Evolutionary conservation across 2,329 filamentous ascomycete species (phyloP), one percentile per base, ranked within the genome.

Genomic region (Aspergillus sp.): DNA sequence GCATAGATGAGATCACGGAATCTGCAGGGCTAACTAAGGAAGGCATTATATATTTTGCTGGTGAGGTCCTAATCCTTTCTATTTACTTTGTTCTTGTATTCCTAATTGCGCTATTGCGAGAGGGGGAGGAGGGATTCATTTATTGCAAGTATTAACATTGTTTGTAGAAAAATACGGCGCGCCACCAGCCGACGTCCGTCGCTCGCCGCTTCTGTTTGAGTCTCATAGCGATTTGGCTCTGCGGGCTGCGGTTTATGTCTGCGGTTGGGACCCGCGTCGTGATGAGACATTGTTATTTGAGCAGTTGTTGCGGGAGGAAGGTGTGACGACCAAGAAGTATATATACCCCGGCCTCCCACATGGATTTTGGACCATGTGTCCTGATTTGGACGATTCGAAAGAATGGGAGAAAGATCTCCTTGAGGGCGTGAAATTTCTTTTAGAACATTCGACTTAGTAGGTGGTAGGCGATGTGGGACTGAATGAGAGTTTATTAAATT

Each of bases 231-330:
- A 59, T 17, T 65, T 74, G 34, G 67, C 69, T 4, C 53, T 64
- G 6, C 73, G 69, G 56, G 74, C 76, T 0, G 78, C 76, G 57
- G 80, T 82, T 62, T 76, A 80, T 61, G 73, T 82, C 17, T 78
- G 75, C 32, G 80, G 80, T 0, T 65, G 76, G 59, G 81, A 82
- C 66, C 79, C 80, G 0, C 62, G 80, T 48, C 69, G 80, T 17
- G 80, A 83, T 45, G 80, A 83, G 60, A 78, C 74, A 2, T 68
- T 82, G 34, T 63, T 83, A 5, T 78, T 81, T 43, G 78, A 80
- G 59, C 63, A 75, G 17, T 47, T 73, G 9, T 54, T 80, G 58
- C 67, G 77, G 24, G 66, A 73, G 39, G 58, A 53, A 17, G 73
- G 74, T 0, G 67, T 77, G 13, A 59, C 73, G 62, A 79, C 76